Evolutionary conservation across 768 basidiomycete species (phyloP).

Genomic region (Austroboletus eburneus): DNA sequence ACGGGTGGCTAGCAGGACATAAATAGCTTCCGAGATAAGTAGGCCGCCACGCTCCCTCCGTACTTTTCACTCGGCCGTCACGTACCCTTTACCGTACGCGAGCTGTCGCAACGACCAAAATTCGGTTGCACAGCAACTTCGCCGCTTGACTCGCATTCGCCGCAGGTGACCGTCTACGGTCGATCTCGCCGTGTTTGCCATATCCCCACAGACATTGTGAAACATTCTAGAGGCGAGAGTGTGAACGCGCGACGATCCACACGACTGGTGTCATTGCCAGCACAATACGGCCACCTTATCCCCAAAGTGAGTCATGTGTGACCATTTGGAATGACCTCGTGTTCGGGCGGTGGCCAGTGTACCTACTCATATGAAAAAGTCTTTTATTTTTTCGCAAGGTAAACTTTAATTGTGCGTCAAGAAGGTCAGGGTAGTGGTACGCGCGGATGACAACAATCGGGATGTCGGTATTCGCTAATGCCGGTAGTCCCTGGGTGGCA

Average conservation of each 20-base stretch:
- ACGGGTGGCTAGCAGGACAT: background rate
- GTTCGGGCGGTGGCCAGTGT: slow-evolving; percentile 8
- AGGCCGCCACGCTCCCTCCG: background rate
- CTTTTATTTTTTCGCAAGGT: slow-evolving; percentile 10
- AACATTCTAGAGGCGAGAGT: too few species aligned
- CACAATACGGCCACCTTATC: slow-evolving; percentile 12
- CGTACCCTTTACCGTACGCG: slow-evolving; percentile 1
- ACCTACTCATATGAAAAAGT: slow-evolving; percentile 5
- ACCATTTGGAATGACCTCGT: slow-evolving; percentile 31
- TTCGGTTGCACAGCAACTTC: background rate
- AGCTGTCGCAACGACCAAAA: background rate
- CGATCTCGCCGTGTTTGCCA: slow-evolving; percentile 2
- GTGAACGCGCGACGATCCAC: too few species aligned
- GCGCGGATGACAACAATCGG: slow-evolving; percentile 8
- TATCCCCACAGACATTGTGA: too few species aligned
- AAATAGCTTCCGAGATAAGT: background rate
- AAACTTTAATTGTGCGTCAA: slow-evolving; percentile 20
- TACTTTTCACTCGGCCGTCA: background rate
- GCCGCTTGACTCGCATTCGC: too few species aligned
- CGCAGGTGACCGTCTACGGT: slow-evolving; percentile 5
- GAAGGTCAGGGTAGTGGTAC: slow-evolving; percentile 6
- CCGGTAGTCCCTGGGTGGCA: slow-evolving; percentile 23
- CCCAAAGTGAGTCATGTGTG: slow-evolving; percentile 19
- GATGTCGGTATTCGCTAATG: slow-evolving; percentile 14
- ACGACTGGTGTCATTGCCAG: slow-evolving; percentile 2